These are phyloP conservation scores for Hyparrhenia diplandra DNA, from an alignment of 176 grass and related monocot genomes.

Conservation along the genomic window DNA sequence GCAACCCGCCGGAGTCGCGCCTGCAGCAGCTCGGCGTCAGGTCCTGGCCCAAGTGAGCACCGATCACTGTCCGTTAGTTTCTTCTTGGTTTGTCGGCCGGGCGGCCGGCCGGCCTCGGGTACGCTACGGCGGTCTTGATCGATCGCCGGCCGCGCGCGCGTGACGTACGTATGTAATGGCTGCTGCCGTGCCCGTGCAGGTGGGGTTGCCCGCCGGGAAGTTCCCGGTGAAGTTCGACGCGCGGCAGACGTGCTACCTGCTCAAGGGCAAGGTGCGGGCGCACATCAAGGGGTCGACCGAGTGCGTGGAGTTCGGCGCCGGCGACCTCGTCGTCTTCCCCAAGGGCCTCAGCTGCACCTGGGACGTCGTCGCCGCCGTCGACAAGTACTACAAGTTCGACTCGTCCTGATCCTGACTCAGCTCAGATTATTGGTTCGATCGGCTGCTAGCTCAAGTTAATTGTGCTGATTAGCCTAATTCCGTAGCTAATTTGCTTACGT, in stretches of 20 bases:
- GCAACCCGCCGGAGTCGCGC: slow-evolving; percentile 57
- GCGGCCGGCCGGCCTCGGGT: no score
- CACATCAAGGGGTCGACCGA: slow-evolving; percentile 69
- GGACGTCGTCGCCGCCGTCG: slow-evolving; percentile 71
- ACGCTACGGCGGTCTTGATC: neutral
- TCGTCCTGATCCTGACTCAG: slow-evolving; percentile 49
- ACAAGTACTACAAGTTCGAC: slow-evolving; percentile 95
- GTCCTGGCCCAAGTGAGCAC: slow-evolving; percentile 92
- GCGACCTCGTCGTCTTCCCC: slow-evolving; percentile 88
- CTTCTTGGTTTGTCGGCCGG: neutral
- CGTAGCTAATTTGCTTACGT: slow-evolving; percentile 36
- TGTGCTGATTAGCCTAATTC: slow-evolving; percentile 25
- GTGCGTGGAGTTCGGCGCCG: slow-evolving; percentile 81
- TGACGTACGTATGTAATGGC: neutral
- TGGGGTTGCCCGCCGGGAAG: slow-evolving; percentile 87
- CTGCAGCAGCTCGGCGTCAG: slow-evolving; percentile 75
- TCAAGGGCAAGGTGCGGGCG: slow-evolving; percentile 78
- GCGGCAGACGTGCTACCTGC: slow-evolving; percentile 79
- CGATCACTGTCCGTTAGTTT: neutral
- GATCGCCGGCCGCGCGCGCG: no score
- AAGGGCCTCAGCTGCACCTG: slow-evolving; percentile 91
- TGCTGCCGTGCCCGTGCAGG: slow-evolving; percentile 14
- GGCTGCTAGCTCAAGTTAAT: neutral
- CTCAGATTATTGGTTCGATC: neutral
- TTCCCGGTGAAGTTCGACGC: slow-evolving; percentile 86